These are phyloP conservation scores for Cercospora canescens DNA, from an alignment of 2,329 filamentous ascomycete species.

Conservation along the genomic window DNA sequence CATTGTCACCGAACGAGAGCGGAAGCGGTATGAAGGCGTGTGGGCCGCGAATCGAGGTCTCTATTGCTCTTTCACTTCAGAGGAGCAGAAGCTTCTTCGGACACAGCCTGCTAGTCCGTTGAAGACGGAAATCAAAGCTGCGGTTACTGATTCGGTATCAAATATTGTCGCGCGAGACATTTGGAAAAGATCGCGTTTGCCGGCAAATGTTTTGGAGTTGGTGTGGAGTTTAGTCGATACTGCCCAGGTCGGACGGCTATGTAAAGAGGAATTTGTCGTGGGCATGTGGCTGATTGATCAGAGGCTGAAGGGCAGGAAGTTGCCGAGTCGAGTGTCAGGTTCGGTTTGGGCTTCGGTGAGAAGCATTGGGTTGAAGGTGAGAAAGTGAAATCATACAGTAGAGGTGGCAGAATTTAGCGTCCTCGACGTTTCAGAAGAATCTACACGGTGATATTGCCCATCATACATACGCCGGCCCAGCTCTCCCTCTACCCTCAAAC, in stretches of 20 bases:
- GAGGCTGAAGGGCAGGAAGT: constrained; percentile 74
- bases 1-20: constrained; percentile 67
- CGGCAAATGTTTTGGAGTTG: constrained; percentile 67
- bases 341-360: constrained; percentile 74
- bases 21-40: constrained; percentile 79
- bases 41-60: constrained; percentile 79
- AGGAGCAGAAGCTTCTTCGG: constrained; percentile 20
- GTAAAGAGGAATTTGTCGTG: constrained; percentile 74
- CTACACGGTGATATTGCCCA: not conserved
- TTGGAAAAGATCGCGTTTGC: constrained; percentile 71
- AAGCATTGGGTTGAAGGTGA: constrained; percentile 42
- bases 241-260: constrained; percentile 56
- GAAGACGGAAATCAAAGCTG: constrained; percentile 11
- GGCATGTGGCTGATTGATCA: constrained; percentile 83
- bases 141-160: constrained; percentile 49
- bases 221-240: constrained; percentile 76
- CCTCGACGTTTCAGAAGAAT: not conserved
- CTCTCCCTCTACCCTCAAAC: not conserved
- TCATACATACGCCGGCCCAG: no score
- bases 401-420: not conserved
- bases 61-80: constrained; percentile 32
- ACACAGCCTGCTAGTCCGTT: constrained; percentile 9
- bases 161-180: constrained; percentile 72
- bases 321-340: constrained; percentile 68
- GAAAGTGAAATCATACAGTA: constrained; percentile 15